Evolutionary conservation across 2,329 filamentous ascomycete species (phyloP), one percentile per base, ranked within the genome.

Genomic region (Thelonectria rubi): DNA sequence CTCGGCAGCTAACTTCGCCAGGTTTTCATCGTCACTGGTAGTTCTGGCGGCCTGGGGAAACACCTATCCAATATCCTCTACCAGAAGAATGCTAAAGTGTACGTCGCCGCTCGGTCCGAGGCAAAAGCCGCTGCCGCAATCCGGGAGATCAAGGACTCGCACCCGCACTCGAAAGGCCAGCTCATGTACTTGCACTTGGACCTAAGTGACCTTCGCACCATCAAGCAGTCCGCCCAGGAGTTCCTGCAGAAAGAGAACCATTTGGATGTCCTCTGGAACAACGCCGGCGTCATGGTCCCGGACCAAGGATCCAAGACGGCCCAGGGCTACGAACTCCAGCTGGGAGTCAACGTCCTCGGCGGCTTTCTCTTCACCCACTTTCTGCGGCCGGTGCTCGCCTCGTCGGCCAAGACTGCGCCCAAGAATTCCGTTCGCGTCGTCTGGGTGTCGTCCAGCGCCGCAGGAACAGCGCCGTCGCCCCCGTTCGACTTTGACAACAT

Each of bases 41-140:
- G 69, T 43, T 73, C 73, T 46, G 66, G 67, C 0, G 74, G 74
- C 77, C 75, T 85, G 3, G 85, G 84, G 5, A 78, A 80, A 21
- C 82, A 85, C 59, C 75, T 87, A 2, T 75, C 74, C 37, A 78
- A 77, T 26, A 80, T 87, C 3, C 76, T 88, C 5, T 88, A 87
- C 69, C 69, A 74, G 4, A 78, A 77, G 15, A 82, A 84, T 55
- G 84, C 75, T 15, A 84, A 74, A 3, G 79, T 87, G 21, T 52
- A 52, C 37, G 40, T 52, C 15, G 49, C 49, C 11, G 49, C 49
- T 11, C 49, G 49, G 3, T 52, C 34, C 14, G 18, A 40, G 39
- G 3, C 49, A 14, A 54, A 54, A 18, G 26, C 39, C 10, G 11
- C 5, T 9, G 37, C 24, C 11, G 15, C 40, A 9, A 54, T 54